Evolutionary conservation across 371 early-diverging fungal genomes (phyloP), one percentile per base, ranked within the genome.

Genomic region (Blakeslea trispora): DNA sequence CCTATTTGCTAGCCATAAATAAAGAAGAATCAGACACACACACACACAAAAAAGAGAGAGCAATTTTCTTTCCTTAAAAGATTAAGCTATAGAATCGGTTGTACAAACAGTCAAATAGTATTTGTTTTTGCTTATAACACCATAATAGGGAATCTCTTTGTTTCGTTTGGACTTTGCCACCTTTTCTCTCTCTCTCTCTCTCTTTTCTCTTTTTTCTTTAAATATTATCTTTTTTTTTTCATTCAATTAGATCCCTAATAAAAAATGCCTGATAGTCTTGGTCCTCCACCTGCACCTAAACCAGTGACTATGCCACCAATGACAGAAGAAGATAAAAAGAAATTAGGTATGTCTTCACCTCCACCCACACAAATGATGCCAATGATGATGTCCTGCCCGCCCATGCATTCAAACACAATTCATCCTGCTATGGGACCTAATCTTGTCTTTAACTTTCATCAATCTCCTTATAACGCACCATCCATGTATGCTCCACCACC

Each of bases 401-500:
- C 54, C 40, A 11, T 41, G 49, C 2, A 28, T 28, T 5, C 28
- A 3, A 28, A 28, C 7, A 7, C 28, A 3, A 28, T 28, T 28
- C 28, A 28, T 28, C 53, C 52, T 23, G 49, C 55, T 44, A 61
- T 61, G 61, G 64, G 64, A 0, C 64, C 64, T 2, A 64, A 64
- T 43, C 45, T 64, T 8, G 59, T 59, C 14, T 64, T 64, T 15
- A 54, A 64, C 35, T 59, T 64, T 17, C 21, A 44, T 21, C 40
- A 21, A 3, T 28, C 28, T 28, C 64, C 59, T 22, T 40, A 44
- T 17, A 50, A 45, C 0, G 39, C 28, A 23, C 23, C 21, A 18
- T 15, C 17, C 18, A 54, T 55, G 50, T 35, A 34, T 21, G 31
- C 48, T 10, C 23, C 35, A 18, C 37, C 40, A 18, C 40, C 50